phyloP scores from a whole-genome alignment of 306 rosid genomes.

The Fagus crenata region DNA sequence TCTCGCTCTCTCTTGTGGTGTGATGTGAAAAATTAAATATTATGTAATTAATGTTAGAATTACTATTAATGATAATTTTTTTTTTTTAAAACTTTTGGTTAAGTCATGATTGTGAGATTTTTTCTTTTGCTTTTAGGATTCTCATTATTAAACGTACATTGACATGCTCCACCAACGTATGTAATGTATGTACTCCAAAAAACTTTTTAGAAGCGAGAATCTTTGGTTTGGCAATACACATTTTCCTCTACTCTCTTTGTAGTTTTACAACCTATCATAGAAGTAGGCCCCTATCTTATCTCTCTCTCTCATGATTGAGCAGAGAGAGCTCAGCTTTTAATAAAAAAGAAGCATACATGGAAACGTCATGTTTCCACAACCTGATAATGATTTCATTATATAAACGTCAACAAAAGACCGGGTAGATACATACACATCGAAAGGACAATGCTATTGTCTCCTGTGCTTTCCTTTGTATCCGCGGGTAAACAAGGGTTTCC shows the following conservation, averaged over 20 bases:
- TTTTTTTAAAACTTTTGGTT: no score
- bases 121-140: neutral
- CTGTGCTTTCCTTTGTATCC: neutral
- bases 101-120: no score
- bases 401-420: neutral
- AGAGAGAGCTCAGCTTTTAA: neutral
- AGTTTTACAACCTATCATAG: no score
- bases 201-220: neutral
- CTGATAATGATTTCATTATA: neutral
- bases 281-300: no score
- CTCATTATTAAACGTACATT: neutral
- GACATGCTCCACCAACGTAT: neutral
- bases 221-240: neutral
- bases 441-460: neutral
- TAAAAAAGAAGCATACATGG: neutral
- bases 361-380: neutral
- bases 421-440: neutral
- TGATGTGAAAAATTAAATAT: no score
- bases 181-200: neutral
- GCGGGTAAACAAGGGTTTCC: neutral
- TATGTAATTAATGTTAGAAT: no score
- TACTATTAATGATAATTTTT: no score
- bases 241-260: no score
- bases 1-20: no score
- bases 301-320: neutral